These are phyloP conservation scores for Bremia lactucae DNA, from an alignment of 352 stramenopile genomes.

Conservation along the genomic window DNA sequence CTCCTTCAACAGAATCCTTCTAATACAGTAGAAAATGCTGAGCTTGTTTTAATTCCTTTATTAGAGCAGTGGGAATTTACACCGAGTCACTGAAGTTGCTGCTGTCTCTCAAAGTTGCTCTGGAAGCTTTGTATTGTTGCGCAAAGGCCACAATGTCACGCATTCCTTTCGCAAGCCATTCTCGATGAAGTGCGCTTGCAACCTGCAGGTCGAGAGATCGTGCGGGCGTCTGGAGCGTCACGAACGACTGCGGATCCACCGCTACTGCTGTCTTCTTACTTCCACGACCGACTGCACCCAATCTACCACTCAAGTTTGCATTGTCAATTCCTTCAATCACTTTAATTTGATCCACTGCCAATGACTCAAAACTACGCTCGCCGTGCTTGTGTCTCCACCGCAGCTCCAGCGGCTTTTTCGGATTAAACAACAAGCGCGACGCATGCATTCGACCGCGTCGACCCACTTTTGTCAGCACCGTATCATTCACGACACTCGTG, in stretches of 20 bases:
- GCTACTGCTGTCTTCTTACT: slow-evolving; percentile 43
- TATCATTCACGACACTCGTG: slow-evolving; percentile 53
- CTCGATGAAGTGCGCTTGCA: slow-evolving; percentile 51
- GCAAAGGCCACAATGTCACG: slow-evolving; percentile 54
- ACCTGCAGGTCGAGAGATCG: slow-evolving; percentile 59
- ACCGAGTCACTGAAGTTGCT: slow-evolving; percentile 6
- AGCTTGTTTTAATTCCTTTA: slow-evolving; percentile 6
- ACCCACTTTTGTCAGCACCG: slow-evolving; percentile 58
- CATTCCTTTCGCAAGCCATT: slow-evolving; percentile 67
- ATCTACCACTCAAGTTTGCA: neutral
- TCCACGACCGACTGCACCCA: slow-evolving; percentile 13
- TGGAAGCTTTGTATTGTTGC: slow-evolving; percentile 42
- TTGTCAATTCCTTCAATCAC: slow-evolving; percentile 24
- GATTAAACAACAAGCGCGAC: slow-evolving; percentile 63
- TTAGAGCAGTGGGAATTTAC: neutral
- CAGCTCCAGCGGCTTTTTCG: slow-evolving; percentile 46
- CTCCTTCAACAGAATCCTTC: neutral
- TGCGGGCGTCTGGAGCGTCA: slow-evolving; percentile 41
- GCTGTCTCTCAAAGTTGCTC: slow-evolving; percentile 10
- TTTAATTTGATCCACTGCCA: slow-evolving; percentile 42
- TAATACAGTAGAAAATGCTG: slow-evolving; percentile 12
- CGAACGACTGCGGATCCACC: slow-evolving; percentile 32
- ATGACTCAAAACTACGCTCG: slow-evolving; percentile 49
- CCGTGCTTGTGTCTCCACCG: slow-evolving; percentile 73
- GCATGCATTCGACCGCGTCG: slow-evolving; percentile 57